A percentile compares a stretch with the other conserved stretches of the same genome.
phyloP scores from a whole-genome alignment of 1,139 yeast genomes.

The Pichia sp. region DNA sequence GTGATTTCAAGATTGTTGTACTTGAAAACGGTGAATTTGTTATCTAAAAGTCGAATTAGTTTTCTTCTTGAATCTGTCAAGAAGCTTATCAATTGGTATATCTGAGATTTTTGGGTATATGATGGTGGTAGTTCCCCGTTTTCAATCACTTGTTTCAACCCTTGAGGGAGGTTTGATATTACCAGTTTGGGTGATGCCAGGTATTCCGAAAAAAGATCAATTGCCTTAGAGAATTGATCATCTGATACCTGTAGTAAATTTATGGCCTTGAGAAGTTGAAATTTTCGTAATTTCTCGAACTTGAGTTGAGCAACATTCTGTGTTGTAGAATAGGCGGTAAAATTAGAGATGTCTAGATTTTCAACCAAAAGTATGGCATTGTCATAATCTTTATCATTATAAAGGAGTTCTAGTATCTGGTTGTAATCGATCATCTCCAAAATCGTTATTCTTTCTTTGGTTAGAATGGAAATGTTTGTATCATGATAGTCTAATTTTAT shows the following conservation, averaged over 20 bases:
- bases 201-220: constrained; percentile 45
- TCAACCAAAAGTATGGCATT: constrained; percentile 45
- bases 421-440: constrained; percentile 36
- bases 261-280: constrained; percentile 41
- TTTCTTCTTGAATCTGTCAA: constrained; percentile 53
- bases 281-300: constrained; percentile 38
- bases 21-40: constrained; percentile 33
- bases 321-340: constrained; percentile 17
- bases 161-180: constrained; percentile 41
- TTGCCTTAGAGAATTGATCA: constrained; percentile 34
- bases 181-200: constrained; percentile 57
- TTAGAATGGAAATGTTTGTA: constrained; percentile 20
- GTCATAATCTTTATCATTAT: constrained; percentile 32
- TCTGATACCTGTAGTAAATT: constrained; percentile 32
- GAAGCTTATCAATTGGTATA: constrained; percentile 29
- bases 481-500: constrained; percentile 29
- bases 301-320: constrained; percentile 24
- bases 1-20: constrained; percentile 47
- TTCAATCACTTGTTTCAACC: constrained; percentile 11
- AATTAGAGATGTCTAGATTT: constrained; percentile 28
- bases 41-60: constrained; percentile 38
- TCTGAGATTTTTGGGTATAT: neutral
- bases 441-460: constrained; percentile 33
- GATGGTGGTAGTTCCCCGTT: neutral
- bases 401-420: constrained; percentile 41